A percentile compares a stretch with the other conserved stretches of the same genome.
These are phyloP conservation scores for Phycomyces blakesleeanus DNA, from an alignment of 192 early-diverging fungal genomes.

Conservation along the genomic window DNA sequence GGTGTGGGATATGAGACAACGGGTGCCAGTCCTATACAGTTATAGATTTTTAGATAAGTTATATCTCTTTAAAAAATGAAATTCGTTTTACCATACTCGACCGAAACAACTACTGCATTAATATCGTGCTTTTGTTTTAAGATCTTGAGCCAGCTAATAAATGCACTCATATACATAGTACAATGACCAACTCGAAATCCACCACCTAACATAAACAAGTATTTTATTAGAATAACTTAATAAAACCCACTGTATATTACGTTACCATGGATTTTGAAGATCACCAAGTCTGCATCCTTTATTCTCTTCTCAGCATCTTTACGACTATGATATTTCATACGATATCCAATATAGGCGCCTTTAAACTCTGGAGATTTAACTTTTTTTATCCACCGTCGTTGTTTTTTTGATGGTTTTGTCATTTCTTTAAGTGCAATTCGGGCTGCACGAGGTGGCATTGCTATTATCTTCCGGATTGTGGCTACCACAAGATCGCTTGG, in stretches of 20 bases:
- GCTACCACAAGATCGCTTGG: too few species aligned
- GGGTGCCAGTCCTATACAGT: constrained; percentile 17
- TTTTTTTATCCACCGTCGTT: too few species aligned
- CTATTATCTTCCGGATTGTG: too few species aligned
- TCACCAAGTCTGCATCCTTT: constrained; percentile 13
- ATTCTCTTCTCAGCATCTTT: constrained; percentile 8
- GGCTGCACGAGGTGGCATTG: too few species aligned
- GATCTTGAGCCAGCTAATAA: constrained; percentile 23
- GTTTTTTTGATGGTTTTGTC: too few species aligned
- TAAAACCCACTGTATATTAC: not conserved
- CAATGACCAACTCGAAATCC: constrained; percentile 29
- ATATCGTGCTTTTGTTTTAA: constrained; percentile 25
- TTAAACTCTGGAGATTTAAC: not conserved
- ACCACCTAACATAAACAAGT: constrained; percentile 18
- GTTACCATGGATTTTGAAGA: constrained; percentile 25
- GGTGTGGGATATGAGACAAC: constrained; percentile 28
- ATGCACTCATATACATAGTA: constrained; percentile 29
- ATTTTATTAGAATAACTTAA: not conserved
- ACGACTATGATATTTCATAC: not conserved
- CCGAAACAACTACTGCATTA: constrained; percentile 25
- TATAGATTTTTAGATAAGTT: too few species aligned
- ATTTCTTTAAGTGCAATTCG: too few species aligned
- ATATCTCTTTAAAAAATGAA: not conserved
- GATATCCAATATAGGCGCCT: not conserved
- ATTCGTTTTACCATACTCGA: constrained; percentile 24